A percentile compares a stretch with the other conserved stretches of the same genome.
Evolutionary conservation across 2,329 filamentous ascomycete genomes (phyloP).

Genomic region (Xylaria sp.): DNA sequence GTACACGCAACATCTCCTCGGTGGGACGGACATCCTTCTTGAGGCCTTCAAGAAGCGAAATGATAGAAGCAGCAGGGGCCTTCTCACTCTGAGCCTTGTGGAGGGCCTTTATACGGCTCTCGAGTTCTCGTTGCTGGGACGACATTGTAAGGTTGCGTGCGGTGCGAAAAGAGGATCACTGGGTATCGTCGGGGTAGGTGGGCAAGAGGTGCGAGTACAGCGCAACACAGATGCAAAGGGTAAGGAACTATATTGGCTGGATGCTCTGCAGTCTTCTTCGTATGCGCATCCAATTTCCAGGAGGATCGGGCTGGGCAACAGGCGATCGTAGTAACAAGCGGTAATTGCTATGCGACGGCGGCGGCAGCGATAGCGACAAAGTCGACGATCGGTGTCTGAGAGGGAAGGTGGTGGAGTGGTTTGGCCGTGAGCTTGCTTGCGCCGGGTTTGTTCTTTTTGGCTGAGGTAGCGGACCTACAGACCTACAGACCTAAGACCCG

Average conservation of each 20-base stretch:
- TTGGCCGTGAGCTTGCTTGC: neutral
- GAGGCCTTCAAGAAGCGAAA: slow-evolving; percentile 79
- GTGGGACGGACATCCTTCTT: slow-evolving; percentile 84
- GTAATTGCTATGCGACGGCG: slow-evolving; percentile 1
- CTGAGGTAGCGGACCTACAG: neutral
- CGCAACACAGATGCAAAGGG: neutral
- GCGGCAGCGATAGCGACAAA: neutral
- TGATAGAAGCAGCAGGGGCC: slow-evolving; percentile 77
- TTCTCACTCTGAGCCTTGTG: slow-evolving; percentile 80
- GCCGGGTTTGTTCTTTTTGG: slow-evolving; percentile 2
- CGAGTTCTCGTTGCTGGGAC: slow-evolving; percentile 81
- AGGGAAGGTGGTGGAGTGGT: neutral
- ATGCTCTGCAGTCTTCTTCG: neutral
- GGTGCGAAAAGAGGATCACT: neutral
- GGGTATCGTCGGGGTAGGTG: neutral
- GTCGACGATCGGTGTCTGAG: neutral
- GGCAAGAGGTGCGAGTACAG: neutral
- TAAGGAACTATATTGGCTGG: neutral
- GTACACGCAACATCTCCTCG: slow-evolving; percentile 77
- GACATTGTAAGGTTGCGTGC: slow-evolving; percentile 56
- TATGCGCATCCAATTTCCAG: neutral
- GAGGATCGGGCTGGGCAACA: neutral
- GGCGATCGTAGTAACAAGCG: neutral
- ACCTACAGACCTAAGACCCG: neutral
- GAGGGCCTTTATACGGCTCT: slow-evolving; percentile 79